Evolutionary conservation across 2,329 filamentous ascomycete species (phyloP).

Genomic region (Karstenula rhodostoma): DNA sequence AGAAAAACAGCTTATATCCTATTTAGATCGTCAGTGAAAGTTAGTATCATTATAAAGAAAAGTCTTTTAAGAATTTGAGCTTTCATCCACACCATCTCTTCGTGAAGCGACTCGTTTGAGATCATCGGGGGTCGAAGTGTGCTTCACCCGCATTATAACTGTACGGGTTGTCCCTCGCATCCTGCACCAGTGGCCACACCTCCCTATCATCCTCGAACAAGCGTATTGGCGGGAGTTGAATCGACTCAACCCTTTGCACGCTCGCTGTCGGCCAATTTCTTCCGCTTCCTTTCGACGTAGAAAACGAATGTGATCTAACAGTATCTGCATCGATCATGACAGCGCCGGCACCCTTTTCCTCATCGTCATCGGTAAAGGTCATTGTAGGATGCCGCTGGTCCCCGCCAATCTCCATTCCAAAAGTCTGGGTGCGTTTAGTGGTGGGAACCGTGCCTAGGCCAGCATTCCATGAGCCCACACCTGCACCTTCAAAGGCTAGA

Average conservation of each 20-base stretch:
- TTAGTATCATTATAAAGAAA: not conserved
- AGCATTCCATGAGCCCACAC: slow-evolving; percentile 12
- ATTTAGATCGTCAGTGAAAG: not conserved
- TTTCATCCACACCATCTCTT: not conserved
- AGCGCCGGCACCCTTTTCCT: not conserved
- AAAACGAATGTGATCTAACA: not conserved
- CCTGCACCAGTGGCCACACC: slow-evolving; percentile 6
- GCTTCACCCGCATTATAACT: not conserved
- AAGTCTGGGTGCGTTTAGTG: not conserved
- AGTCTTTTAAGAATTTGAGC: not conserved
- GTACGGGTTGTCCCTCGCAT: slow-evolving; percentile 1
- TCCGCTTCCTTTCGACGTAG: not conserved
- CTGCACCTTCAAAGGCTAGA: slow-evolving; percentile 17
- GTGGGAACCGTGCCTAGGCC: slow-evolving; percentile 11
- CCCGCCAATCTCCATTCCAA: slow-evolving; percentile 11
- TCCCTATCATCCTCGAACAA: slow-evolving; percentile 5
- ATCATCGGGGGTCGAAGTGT: not conserved
- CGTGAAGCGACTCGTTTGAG: not conserved
- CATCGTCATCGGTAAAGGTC: not conserved
- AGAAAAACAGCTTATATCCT: no score
- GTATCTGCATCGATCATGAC: not conserved
- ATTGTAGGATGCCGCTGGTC: slow-evolving; percentile 2
- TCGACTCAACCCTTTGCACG: slow-evolving; percentile 2
- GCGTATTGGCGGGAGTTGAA: slow-evolving; percentile 4
- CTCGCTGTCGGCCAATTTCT: not conserved